phyloP scores from a whole-genome alignment of 2,329 filamentous ascomycete species.

The Scolecobasidium constrictum region DNA sequence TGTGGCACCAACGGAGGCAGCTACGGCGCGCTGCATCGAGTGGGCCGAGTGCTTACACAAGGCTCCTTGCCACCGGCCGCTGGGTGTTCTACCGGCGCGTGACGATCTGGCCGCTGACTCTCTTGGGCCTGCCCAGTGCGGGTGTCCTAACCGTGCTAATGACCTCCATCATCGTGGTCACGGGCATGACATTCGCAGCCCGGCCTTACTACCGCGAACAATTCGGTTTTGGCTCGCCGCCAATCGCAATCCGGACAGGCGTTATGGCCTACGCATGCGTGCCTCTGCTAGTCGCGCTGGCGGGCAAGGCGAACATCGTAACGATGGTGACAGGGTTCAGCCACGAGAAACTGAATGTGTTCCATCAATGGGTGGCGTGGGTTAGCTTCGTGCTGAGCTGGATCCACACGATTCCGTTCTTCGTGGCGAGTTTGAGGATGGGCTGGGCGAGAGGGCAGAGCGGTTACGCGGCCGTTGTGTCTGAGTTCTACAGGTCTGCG shows the following conservation, averaged over 20 bases:
- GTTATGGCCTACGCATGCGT: slow-evolving; percentile 89
- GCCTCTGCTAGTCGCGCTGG: slow-evolving; percentile 57
- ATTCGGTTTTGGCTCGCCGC: slow-evolving; percentile 43
- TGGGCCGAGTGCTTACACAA: neutral
- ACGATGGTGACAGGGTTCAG: slow-evolving; percentile 79
- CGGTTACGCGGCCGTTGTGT: neutral
- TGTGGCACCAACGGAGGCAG: neutral
- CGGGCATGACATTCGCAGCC: slow-evolving; percentile 2
- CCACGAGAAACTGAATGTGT: slow-evolving; percentile 80
- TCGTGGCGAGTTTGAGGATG: neutral
- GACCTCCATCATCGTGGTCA: neutral
- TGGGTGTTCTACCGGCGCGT: slow-evolving; percentile 7
- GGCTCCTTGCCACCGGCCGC: neutral
- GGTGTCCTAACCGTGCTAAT: slow-evolving; percentile 3
- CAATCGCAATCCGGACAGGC: slow-evolving; percentile 72
- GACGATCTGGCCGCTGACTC: neutral
- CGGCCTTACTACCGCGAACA: slow-evolving; percentile 8
- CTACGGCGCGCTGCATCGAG: too few species aligned
- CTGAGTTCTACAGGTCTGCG: neutral
- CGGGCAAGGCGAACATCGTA: slow-evolving; percentile 80
- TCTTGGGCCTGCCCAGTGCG: neutral
- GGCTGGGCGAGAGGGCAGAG: neutral
- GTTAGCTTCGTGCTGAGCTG: slow-evolving; percentile 72
- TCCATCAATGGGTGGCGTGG: slow-evolving; percentile 87
- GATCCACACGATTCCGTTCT: slow-evolving; percentile 81